Conservation (phyloP, 2,329 filamentous ascomycete species). For the Microsporum ferrugineum region DNA sequence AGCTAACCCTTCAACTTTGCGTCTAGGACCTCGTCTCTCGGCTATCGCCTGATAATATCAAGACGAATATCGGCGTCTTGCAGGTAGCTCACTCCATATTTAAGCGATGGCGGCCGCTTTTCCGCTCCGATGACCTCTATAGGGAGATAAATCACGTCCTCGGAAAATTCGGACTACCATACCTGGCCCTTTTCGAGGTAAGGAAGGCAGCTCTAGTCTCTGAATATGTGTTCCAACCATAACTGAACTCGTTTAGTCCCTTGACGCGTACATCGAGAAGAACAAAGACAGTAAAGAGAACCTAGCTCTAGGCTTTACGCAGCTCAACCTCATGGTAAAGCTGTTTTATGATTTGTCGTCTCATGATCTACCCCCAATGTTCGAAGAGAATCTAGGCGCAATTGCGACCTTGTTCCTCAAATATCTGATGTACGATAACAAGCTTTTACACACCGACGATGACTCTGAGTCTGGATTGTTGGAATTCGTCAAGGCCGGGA, state of each 20-base stretch:
- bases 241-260: constrained; percentile 23
- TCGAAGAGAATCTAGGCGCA: constrained; percentile 73
- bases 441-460: constrained; percentile 70
- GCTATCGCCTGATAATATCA: constrained; percentile 67
- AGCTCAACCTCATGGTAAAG: constrained; percentile 78
- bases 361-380: constrained; percentile 87
- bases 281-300: constrained; percentile 64
- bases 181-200: constrained; percentile 67
- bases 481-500: constrained; percentile 82
- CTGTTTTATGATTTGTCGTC: constrained; percentile 95
- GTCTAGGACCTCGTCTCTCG: constrained; percentile 71
- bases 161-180: constrained; percentile 68
- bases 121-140: constrained; percentile 84
- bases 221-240: not conserved
- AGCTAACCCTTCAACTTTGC: constrained; percentile 6
- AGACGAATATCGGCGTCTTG: constrained; percentile 83
- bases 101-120: constrained; percentile 86
- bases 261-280: constrained; percentile 51
- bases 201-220: constrained; percentile 17
- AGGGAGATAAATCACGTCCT: constrained; percentile 95
- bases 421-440: constrained; percentile 81
- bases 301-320: constrained; percentile 68
- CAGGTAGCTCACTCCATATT: constrained; percentile 98
- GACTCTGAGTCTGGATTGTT: constrained; percentile 77
- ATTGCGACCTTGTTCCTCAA: constrained; percentile 78